Evolutionary conservation across 2,329 filamentous ascomycete genomes (phyloP), one percentile per base, ranked within the genome.

Genomic region (Biscogniauxia marginata): DNA sequence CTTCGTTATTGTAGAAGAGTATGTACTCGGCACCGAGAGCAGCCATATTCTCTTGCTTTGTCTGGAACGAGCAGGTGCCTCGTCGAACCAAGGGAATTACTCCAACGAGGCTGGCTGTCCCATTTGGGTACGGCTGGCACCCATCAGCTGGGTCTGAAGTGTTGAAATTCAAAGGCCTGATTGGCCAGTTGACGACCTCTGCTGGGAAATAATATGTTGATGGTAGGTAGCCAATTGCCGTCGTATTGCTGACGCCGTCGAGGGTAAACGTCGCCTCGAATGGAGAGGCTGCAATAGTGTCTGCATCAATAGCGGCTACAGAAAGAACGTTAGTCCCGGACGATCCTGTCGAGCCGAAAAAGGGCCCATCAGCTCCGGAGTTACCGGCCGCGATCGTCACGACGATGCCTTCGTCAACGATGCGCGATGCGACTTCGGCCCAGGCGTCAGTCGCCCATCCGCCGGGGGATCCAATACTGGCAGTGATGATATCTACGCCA

Each of bases 301-400:
- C 66, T 2, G 67, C 69, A n/a, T 67, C 64, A 39, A 79, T 67
- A 0, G 78, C 79, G 19, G 76, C 78, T 21, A 80, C 72, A 3
- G 75, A 70, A 8, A 78, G 71, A 3, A 77, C 75, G n/a, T 74
- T 70, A 24, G 68, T 70, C 3, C 75, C 77, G 7, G 74, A 72
- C 1, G 76, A 71, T 3, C 76, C 77, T 4, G 69, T 71, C 45
- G 69, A 71, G 5, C 71, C 70, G 24, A 75, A 79, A 65, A 83
- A 82, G 0, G 80, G 73, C 0, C 81, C 81, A 9, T 70, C 67
- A 13, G 69, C 69, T 21, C 81, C 81, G 16, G 77, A 74, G 53
- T 84, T 84, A 13, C 81, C 81, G 4, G 77, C 79, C 1, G 80
- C 76, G 21, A 82, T 75, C 8, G 77, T 75, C 16, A 82, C 74